phyloP scores from a whole-genome alignment of 1,139 yeast genomes.

The Geotrichum bryndzae region DNA sequence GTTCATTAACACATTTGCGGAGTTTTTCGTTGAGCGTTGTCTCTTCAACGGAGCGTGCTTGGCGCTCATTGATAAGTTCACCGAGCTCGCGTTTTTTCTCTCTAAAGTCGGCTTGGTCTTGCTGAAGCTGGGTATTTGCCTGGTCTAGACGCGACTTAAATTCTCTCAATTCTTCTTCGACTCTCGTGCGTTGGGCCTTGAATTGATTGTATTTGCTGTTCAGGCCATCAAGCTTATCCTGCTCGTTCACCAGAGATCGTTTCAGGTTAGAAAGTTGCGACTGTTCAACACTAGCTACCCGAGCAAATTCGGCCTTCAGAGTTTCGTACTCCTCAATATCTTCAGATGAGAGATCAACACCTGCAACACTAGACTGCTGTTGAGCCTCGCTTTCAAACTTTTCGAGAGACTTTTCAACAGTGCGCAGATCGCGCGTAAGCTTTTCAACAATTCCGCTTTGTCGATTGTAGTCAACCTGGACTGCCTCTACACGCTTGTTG shows the following conservation, averaged over 20 bases:
- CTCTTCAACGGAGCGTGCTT: conserved; percentile 46
- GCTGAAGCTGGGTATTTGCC: conserved; percentile 14
- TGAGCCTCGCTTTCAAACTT: conserved; percentile 43
- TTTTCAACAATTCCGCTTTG: conserved; percentile 45
- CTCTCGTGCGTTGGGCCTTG: conserved; percentile 18
- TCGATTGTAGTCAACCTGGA: conserved; percentile 47
- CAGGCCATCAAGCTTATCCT: conserved; percentile 27
- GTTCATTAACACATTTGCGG: conserved; percentile 52
- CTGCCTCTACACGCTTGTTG: conserved; percentile 48
- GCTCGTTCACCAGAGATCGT: conserved; percentile 28
- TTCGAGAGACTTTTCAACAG: conserved; percentile 41
- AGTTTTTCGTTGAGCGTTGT: conserved; percentile 56
- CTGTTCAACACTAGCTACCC: conserved; percentile 29
- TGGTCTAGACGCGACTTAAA: conserved; percentile 20
- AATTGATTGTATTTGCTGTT: conserved; percentile 30
- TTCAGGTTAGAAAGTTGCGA: conserved; percentile 25
- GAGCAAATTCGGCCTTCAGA: conserved; percentile 49
- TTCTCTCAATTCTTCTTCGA: conserved; percentile 35
- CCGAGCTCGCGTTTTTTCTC: conserved; percentile 43
- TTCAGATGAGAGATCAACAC: conserved; percentile 41
- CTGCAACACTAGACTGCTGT: conserved; percentile 29
- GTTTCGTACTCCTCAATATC: conserved; percentile 56
- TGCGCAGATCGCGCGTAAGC: conserved; percentile 46
- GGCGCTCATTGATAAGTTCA: conserved; percentile 43
- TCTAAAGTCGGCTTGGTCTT: conserved; percentile 23